Evolutionary conservation across 495 filamentous ascomycete species (phyloP), one percentile per base, ranked within the genome.

Genomic region (Terfezia claveryi): DNA sequence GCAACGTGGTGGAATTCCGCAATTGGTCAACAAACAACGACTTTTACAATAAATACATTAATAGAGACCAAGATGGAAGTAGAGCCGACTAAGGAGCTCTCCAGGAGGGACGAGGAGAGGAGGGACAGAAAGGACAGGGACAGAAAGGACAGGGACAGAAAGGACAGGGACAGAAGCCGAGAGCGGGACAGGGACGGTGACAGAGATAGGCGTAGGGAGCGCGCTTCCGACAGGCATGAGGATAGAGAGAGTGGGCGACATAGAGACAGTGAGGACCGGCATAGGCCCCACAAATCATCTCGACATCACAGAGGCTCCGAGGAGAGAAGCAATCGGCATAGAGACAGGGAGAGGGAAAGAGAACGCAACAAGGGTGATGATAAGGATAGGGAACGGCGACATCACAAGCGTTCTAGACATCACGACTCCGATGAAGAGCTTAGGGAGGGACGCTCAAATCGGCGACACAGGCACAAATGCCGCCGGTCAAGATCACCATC

Each of bases 351-450:
- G 4, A n/a, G 50, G 27, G 23, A 32, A 20, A 20, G 50, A 27
- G 16, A 32, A 12, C 16, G 23, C 14, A 4, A 23, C n/a, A 23
- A 51, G n/a, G 65, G 66, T 20, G 71, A 70, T 53, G 72, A 76
- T 55, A 68, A 62, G 37, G 72, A 76, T 61, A 66, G 66, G 50
- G 62, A 70, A 49, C 64, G 65, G 37, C 56, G 55, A 38, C 65
- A 69, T 57, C 66, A 66, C 56, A 68, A 73, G 49, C 65, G 65
- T 36, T 74, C 72, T 32, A 63, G 64, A 50, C 67, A 56, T 37
- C 59, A 67, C 46, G 27, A 32, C 7, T 32, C 27, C 27, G 27
- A 32, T 32, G 27, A 32, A 32, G 27, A 32, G 27, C 27, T 4
- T 7, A 60, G 62, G 10, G 64, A 64, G 37, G 56, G 62, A 23